These are phyloP conservation scores for Solanum acaule DNA, from an alignment of 257 asterid genomes.

Conservation along the genomic window DNA sequence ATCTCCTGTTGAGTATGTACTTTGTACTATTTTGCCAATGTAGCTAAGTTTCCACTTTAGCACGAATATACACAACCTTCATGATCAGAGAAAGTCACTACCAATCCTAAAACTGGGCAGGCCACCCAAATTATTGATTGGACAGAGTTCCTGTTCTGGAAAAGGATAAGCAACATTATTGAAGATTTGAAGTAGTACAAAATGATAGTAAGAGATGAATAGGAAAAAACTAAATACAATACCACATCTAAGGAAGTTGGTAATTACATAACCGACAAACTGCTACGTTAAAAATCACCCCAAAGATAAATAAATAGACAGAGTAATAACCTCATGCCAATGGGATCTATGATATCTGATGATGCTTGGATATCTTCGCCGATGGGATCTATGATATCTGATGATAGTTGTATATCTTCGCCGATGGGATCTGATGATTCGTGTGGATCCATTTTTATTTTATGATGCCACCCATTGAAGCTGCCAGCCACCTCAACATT, in stretches of 20 bases:
- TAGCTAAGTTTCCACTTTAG: not conserved
- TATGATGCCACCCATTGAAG: constrained; percentile 91
- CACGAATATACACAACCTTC: not conserved
- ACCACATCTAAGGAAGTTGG: not conserved
- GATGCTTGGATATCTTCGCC: constrained; percentile 26
- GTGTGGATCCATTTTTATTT: constrained; percentile 46
- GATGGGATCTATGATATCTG: constrained; percentile 2
- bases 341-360: constrained; percentile 19
- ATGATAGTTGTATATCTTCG: constrained; percentile 28
- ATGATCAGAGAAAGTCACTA: too few species aligned
- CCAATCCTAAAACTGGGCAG: not conserved
- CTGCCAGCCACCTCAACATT: constrained; percentile 83
- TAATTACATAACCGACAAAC: not conserved
- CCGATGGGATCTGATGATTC: constrained; percentile 13
- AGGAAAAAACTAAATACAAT: not conserved
- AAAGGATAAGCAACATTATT: not conserved
- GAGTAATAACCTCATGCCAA: constrained; percentile 29
- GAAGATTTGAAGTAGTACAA: not conserved
- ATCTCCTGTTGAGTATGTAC: not conserved
- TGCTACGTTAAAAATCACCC: not conserved
- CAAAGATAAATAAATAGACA: not conserved
- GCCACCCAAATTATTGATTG: not conserved
- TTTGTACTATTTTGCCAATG: not conserved
- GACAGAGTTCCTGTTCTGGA: not conserved
- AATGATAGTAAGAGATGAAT: not conserved